These are phyloP conservation scores for Inga oerstediana DNA, from an alignment of 306 rosid species.

Conservation along the genomic window DNA sequence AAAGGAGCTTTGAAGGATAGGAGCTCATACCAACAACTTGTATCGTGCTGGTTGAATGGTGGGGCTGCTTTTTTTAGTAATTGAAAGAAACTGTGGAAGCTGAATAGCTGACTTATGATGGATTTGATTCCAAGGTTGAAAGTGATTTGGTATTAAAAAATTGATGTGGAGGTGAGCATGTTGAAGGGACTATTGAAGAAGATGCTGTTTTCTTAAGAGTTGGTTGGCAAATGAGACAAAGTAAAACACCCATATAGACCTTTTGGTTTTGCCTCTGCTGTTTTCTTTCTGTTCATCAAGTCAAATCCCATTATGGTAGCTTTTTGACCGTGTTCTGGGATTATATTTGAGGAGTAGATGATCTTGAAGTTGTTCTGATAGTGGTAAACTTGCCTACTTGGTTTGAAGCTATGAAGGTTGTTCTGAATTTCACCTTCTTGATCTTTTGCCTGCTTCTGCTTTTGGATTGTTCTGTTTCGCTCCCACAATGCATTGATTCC, in stretches of 20 bases:
- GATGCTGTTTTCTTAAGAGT: conserved; percentile 3
- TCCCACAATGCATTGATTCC: conserved; percentile 84
- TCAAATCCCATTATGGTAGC: conserved; percentile 6
- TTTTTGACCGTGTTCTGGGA: conserved; percentile 24
- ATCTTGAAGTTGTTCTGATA: conserved; percentile 26
- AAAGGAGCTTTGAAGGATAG: conserved; percentile 11
- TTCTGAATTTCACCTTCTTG: conserved; percentile 45
- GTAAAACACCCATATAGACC: conserved; percentile 24
- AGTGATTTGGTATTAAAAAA: conserved; percentile 12
- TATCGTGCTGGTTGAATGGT: conserved; percentile 13
- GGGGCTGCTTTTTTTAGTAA: not conserved
- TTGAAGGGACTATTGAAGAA: conserved; percentile 9
- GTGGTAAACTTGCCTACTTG: conserved; percentile 5
- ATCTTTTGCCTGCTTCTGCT: conserved; percentile 58
- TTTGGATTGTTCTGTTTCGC: conserved; percentile 60
- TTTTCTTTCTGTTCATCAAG: conserved; percentile 4
- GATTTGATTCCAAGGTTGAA: conserved; percentile 27
- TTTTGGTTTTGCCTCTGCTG: not conserved
- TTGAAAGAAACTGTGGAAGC: conserved; percentile 13
- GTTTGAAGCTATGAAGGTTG: conserved; percentile 57
- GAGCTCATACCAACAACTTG: not conserved
- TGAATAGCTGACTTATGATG: conserved; percentile 35
- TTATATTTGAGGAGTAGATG: conserved; percentile 34
- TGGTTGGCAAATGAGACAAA: conserved; percentile 26
- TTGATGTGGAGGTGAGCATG: conserved; percentile 20